A percentile compares a stretch with the other conserved stretches of the same genome.
Evolutionary conservation across 352 stramenopile species (phyloP).

Genomic region (Sclerospora graminicola): DNA sequence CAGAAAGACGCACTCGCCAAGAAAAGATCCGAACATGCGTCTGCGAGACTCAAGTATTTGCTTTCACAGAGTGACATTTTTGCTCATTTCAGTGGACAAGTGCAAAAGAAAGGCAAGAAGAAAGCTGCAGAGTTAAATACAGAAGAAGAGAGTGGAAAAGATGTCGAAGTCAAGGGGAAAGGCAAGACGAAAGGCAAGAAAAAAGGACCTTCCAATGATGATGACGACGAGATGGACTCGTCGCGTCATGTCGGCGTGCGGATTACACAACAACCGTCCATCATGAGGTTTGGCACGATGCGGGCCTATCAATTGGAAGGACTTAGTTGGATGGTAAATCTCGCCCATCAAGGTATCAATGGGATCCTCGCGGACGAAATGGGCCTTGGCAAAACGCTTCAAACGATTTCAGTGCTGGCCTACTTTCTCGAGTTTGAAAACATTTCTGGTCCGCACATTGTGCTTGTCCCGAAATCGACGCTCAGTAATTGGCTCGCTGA

Average conservation of each 20-base stretch:
- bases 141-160: constrained; percentile 56
- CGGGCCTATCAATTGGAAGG: constrained; percentile 97
- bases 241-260: constrained; percentile 77
- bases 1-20: constrained; percentile 73
- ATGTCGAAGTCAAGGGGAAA: constrained; percentile 35
- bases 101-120: constrained; percentile 38
- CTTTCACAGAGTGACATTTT: constrained; percentile 97
- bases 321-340: constrained; percentile 98
- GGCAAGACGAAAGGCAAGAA: constrained; percentile 56
- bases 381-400: constrained; percentile 97
- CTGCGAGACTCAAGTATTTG: constrained; percentile 88
- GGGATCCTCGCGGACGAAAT: constrained; percentile 97
- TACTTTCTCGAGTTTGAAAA: constrained; percentile 84
- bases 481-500: constrained; percentile 92
- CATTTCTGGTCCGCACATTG: constrained; percentile 84
- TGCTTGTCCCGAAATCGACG: constrained; percentile 91
- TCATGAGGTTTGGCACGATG: constrained; percentile 93
- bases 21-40: constrained; percentile 74
- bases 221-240: constrained; percentile 73
- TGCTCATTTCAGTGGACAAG: constrained; percentile 92
- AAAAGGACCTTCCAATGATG: constrained; percentile 75
- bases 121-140: constrained; percentile 19
- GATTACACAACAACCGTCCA: constrained; percentile 84
- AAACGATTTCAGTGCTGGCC: constrained; percentile 81
- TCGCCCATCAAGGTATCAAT: constrained; percentile 98